Evolutionary conservation across 75 land plant species (phyloP).

Genomic region (Larix kaempferi): DNA sequence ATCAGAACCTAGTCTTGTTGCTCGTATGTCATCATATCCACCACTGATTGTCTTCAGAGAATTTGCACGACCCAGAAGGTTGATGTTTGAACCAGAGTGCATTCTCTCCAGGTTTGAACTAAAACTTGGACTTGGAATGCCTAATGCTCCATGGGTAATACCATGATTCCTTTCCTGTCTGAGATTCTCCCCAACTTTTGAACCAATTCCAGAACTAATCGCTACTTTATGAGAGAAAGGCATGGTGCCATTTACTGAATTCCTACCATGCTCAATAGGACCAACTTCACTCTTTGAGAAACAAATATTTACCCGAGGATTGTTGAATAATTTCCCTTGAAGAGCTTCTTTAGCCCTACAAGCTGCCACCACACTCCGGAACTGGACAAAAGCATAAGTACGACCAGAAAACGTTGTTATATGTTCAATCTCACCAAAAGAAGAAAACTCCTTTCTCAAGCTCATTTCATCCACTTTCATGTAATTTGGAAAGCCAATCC

Average conservation of each 20-base stretch:
- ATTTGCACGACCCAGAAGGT: conserved; percentile 14
- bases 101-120: conserved; percentile 17
- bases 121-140: conserved; percentile 25
- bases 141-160: conserved; percentile 13
- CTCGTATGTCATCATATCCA: conserved; percentile 20
- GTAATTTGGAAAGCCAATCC: conserved; percentile 84
- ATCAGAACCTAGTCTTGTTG: conserved; percentile 22
- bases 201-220: conserved; percentile 7
- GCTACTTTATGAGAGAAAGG: conserved; percentile 16
- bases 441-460: conserved; percentile 69
- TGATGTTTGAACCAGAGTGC: conserved; percentile 20
- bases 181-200: conserved; percentile 17
- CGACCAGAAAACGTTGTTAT: conserved; percentile 86
- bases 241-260: conserved; percentile 11
- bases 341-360: conserved; percentile 86
- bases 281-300: conserved; percentile 78
- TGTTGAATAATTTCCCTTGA: conserved; percentile 81
- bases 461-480: conserved; percentile 77
- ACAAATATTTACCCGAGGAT: conserved; percentile 78
- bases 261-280: conserved; percentile 37
- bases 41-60: conserved; percentile 10
- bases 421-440: conserved; percentile 86
- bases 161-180: conserved; percentile 28
- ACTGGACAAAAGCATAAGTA: conserved; percentile 87
- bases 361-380: conserved; percentile 58